Conservation (phyloP, 2,329 filamentous ascomycete species). For the Exophiala aquamarina region DNA sequence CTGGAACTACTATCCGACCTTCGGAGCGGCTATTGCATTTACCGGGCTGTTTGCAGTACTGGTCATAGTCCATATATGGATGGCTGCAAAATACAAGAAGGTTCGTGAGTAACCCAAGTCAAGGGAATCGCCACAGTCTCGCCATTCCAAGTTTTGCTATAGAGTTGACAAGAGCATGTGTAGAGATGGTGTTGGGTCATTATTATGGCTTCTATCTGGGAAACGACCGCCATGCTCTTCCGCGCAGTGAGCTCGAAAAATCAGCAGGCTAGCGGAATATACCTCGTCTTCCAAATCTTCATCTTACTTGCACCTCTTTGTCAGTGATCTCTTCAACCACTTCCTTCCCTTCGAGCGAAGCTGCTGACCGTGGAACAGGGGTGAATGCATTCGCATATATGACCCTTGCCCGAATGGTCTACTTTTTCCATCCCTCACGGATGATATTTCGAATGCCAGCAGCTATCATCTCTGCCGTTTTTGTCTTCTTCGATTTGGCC, state of each 20-base stretch:
- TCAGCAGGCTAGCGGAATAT: conserved; percentile 35
- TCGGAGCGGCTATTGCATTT: conserved; percentile 36
- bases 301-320: conserved; percentile 43
- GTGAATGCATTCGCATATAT: conserved; percentile 48
- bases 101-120: conserved; percentile 20
- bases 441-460: conserved; percentile 39
- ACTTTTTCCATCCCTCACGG: conserved; percentile 37
- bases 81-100: conserved; percentile 36
- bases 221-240: conserved; percentile 40
- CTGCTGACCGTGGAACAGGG: conserved; percentile 28
- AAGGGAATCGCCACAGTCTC: not conserved
- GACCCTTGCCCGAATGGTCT: conserved; percentile 42
- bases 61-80: conserved; percentile 32
- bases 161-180: conserved; percentile 1
- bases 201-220: conserved; percentile 43
- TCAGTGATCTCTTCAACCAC: conserved; percentile 23
- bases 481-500: conserved; percentile 46
- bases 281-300: conserved; percentile 39
- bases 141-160: too few relatives aligned
- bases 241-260: conserved; percentile 42
- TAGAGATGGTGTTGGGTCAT: conserved; percentile 46
- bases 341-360: conserved; percentile 3
- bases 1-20: conserved; percentile 33
- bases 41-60: conserved; percentile 34
- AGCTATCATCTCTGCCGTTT: conserved; percentile 39